These are phyloP conservation scores for Aciculoconidium aculeatum DNA, from an alignment of 805 yeast genomes.

Conservation along the genomic window DNA sequence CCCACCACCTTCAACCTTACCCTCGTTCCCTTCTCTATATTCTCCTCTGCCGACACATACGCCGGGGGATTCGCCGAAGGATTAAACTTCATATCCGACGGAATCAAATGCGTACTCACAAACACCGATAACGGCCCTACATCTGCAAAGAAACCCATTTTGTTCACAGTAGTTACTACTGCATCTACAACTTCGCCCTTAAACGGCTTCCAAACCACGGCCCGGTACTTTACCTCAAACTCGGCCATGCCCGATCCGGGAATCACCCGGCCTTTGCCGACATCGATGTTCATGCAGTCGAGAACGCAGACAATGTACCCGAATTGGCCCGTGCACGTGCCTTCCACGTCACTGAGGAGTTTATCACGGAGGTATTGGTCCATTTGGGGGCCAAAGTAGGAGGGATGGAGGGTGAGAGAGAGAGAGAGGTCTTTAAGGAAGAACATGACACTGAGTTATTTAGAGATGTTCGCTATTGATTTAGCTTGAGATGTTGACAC, in stretches of 20 bases:
- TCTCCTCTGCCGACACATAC: conserved; percentile 90
- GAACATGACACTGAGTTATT: conserved; percentile 23
- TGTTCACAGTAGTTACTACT: conserved; percentile 86
- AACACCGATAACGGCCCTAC: conserved; percentile 96
- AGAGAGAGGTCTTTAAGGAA: conserved; percentile 79
- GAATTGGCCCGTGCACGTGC: conserved; percentile 97
- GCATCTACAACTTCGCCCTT: conserved; percentile 99
- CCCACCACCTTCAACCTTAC: conserved; percentile 95
- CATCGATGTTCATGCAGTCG: conserved; percentile 91
- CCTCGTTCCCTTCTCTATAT: conserved; percentile 88
- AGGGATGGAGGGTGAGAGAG: conserved; percentile 91
- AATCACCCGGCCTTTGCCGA: conserved; percentile 87
- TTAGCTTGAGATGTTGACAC: too few relatives aligned
- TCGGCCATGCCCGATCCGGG: conserved; percentile 94
- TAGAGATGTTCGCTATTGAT: neutral
- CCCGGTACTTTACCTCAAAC: conserved; percentile 91
- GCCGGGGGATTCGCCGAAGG: conserved; percentile 99
- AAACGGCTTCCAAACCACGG: conserved; percentile 97
- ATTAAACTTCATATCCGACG: conserved; percentile 87
- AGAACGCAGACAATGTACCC: conserved; percentile 95
- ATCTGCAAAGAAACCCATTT: conserved; percentile 95
- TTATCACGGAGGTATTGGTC: conserved; percentile 86
- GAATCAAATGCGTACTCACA: conserved; percentile 90
- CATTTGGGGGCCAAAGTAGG: conserved; percentile 97
- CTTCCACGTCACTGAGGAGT: conserved; percentile 92